phyloP scores from a whole-genome alignment of 345 rosid genomes.

The Corchorus olitorius region DNA sequence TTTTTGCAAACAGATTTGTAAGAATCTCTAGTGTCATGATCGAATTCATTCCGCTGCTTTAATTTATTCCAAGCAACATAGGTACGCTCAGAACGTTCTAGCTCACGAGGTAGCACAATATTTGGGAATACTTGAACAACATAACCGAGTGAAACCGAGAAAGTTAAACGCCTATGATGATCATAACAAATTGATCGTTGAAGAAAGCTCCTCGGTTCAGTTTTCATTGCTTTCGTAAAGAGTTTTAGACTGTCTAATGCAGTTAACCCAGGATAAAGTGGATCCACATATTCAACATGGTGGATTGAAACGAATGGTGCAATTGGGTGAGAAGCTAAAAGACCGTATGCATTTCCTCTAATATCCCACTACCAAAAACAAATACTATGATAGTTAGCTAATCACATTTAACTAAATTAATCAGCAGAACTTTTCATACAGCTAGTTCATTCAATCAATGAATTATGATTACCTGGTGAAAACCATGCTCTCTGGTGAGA shows the following conservation, averaged over 20 bases:
- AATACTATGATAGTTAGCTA: neutral
- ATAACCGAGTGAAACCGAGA: constrained; percentile 75
- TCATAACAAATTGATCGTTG: constrained; percentile 87
- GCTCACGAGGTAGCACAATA: constrained; percentile 63
- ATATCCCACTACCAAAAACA: constrained; percentile 82
- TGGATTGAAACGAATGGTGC: constrained; percentile 89
- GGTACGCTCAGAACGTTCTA: constrained; percentile 75
- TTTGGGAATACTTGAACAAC: constrained; percentile 81
- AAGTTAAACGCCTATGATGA: constrained; percentile 47
- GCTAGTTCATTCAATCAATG: neutral
- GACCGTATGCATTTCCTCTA: constrained; percentile 77
- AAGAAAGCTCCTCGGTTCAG: constrained; percentile 71
- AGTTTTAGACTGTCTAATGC: constrained; percentile 71
- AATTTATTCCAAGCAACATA: constrained; percentile 85
- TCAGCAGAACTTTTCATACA: neutral
- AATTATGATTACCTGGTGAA: constrained; percentile 69
- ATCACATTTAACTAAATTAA: neutral
- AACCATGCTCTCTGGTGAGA: constrained; percentile 77
- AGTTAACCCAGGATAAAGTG: constrained; percentile 76
- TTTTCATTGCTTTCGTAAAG: constrained; percentile 71
- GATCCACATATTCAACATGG: constrained; percentile 84
- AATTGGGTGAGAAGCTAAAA: constrained; percentile 76
- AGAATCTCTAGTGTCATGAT: constrained; percentile 73
- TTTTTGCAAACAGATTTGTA: constrained; percentile 58
- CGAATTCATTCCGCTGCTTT: constrained; percentile 62